Evolutionary conservation across 805 yeast genomes (phyloP).

Genomic region (Hanseniaspora lachancei): DNA sequence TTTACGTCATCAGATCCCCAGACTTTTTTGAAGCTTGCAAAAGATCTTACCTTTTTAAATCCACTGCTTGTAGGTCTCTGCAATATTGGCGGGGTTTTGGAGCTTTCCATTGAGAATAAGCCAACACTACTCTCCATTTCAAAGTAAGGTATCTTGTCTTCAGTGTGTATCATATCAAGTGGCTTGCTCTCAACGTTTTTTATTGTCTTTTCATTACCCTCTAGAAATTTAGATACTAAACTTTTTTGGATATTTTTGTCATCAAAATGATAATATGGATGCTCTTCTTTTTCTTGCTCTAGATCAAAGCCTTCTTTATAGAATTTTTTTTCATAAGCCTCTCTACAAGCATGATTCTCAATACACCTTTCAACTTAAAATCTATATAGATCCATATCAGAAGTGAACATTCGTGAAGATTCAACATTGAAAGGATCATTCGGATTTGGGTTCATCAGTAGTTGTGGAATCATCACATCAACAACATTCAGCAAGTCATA

Average conservation of each 20-base stretch:
- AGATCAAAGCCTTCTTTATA: slow-evolving; percentile 37
- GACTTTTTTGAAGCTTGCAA: not conserved
- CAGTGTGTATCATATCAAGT: not conserved
- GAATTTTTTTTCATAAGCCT: slow-evolving; percentile 28
- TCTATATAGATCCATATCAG: slow-evolving; percentile 53
- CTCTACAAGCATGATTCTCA: slow-evolving; percentile 46
- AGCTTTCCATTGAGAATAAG: not conserved
- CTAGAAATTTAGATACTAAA: not conserved
- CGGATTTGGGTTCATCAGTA: slow-evolving; percentile 83
- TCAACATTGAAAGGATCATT: slow-evolving; percentile 86
- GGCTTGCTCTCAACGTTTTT: not conserved
- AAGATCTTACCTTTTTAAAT: not conserved
- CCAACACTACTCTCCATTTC: slow-evolving; percentile 13
- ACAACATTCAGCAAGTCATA: slow-evolving; percentile 83
- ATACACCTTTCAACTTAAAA: slow-evolving; percentile 64
- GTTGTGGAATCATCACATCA: slow-evolving; percentile 85
- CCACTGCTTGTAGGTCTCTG: not conserved
- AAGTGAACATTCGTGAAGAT: slow-evolving; percentile 67
- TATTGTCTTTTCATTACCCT: not conserved
- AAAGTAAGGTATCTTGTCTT: not conserved
- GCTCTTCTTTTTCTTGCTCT: slow-evolving; percentile 23
- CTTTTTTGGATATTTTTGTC: slow-evolving; percentile 25
- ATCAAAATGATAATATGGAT: slow-evolving; percentile 18
- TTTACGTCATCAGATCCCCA: not conserved
- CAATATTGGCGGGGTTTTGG: not conserved